These are phyloP conservation scores for Hypoxylon sp. DNA, from an alignment of 2,329 filamentous ascomycete genomes.

Conservation along the genomic window DNA sequence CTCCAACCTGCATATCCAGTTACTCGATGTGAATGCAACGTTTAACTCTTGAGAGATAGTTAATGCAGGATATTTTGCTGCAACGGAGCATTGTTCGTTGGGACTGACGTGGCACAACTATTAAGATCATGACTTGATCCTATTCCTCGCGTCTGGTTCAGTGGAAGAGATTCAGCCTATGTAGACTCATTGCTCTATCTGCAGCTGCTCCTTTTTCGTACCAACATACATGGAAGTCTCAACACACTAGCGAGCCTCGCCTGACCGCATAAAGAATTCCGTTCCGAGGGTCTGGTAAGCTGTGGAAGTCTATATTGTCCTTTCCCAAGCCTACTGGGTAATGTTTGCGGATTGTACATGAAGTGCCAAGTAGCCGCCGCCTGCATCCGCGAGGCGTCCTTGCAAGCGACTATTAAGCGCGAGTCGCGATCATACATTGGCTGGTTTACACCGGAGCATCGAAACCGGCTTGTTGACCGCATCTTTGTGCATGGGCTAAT, in stretches of 20 bases:
- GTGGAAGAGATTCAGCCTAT: neutral
- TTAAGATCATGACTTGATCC: neutral
- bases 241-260: neutral
- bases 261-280: neutral
- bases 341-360: neutral
- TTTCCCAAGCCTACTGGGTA: neutral
- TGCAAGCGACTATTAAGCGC: neutral
- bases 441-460: neutral
- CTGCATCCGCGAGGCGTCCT: neutral
- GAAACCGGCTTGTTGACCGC: slow-evolving; percentile 11
- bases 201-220: neutral
- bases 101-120: neutral
- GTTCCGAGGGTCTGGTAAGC: neutral
- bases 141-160: neutral
- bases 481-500: slow-evolving; percentile 4
- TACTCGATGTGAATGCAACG: neutral
- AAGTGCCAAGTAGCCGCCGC: neutral
- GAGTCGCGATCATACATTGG: neutral
- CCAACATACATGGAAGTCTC: neutral
- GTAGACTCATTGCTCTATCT: neutral
- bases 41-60: neutral
- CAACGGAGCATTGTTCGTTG: neutral
- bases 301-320: neutral
- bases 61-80: neutral
- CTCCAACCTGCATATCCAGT: neutral